Percentiles rank a stretch among this genome's conserved stretches.
These are phyloP conservation scores for Zygoascus biomembranicola DNA, from an alignment of 805 yeast genomes.

Conservation along the genomic window DNA sequence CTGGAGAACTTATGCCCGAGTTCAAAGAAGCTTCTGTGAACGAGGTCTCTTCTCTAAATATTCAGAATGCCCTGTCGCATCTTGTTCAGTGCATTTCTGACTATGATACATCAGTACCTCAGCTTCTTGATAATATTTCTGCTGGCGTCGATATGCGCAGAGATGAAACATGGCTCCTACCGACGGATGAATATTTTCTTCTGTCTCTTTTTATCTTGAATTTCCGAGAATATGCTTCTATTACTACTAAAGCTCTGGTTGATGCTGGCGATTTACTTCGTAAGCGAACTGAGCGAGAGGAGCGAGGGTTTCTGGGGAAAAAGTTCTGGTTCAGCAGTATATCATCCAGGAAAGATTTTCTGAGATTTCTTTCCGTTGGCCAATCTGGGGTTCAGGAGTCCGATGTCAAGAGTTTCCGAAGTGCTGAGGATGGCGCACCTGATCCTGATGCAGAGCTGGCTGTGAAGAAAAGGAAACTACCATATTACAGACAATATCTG, in stretches of 20 bases:
- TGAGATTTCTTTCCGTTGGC: conserved; percentile 29
- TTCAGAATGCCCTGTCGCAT: conserved; percentile 21
- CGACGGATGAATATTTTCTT: conserved; percentile 43
- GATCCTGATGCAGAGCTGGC: not conserved
- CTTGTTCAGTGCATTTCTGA: conserved; percentile 28
- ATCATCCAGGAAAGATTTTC: conserved; percentile 28
- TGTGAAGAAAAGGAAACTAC: not conserved
- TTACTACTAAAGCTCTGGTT: conserved; percentile 28
- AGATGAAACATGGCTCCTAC: conserved; percentile 30
- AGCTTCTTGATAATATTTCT: conserved; percentile 27
- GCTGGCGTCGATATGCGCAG: not conserved
- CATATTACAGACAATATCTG: not conserved
- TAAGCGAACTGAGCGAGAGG: conserved; percentile 27
- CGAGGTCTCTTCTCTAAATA: not conserved
- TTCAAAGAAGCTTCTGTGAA: not conserved
- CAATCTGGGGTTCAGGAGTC: conserved; percentile 11
- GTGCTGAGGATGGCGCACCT: not conserved
- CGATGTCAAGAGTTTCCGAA: conserved; percentile 7
- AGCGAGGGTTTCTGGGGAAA: conserved; percentile 32
- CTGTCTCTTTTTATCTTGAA: conserved; percentile 43
- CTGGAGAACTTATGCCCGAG: not conserved
- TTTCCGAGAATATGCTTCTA: conserved; percentile 33
- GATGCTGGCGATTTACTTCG: conserved; percentile 27
- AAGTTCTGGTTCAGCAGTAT: conserved; percentile 38
- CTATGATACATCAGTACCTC: conserved; percentile 30